phyloP scores from a whole-genome alignment of 441 rosid species.

The Populus trichocarpa region DNA sequence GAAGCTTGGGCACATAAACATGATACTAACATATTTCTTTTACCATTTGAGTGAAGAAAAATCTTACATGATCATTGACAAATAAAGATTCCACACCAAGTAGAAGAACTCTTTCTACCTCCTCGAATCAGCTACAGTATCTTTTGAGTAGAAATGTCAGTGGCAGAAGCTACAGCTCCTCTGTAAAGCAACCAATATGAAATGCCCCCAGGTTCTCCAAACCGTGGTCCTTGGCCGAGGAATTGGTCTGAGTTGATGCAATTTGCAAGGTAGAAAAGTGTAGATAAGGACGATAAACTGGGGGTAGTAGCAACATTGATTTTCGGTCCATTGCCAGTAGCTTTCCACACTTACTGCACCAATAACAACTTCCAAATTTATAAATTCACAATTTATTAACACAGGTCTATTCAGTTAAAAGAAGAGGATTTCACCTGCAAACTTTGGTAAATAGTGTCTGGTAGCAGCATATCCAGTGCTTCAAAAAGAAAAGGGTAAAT shows the following conservation, averaged over 20 bases:
- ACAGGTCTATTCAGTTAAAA: neutral
- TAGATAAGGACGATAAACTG: slow-evolving; percentile 55
- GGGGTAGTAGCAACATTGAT: slow-evolving; percentile 64
- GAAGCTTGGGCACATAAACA: no score
- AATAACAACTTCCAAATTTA: slow-evolving; percentile 3
- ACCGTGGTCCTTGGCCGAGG: slow-evolving; percentile 39
- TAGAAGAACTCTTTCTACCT: neutral
- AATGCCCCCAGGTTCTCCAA: slow-evolving; percentile 42
- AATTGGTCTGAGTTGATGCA: slow-evolving; percentile 19
- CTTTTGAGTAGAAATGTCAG: neutral
- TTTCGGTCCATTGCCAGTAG: slow-evolving; percentile 68
- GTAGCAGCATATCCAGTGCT: slow-evolving; percentile 89
- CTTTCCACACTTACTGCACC: slow-evolving; percentile 69
- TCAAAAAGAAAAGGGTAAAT: slow-evolving; percentile 19
- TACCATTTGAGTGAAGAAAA: neutral
- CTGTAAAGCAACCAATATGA: slow-evolving; percentile 63
- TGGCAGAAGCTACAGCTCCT: slow-evolving; percentile 28
- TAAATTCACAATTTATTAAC: neutral
- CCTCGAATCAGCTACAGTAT: neutral
- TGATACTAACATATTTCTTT: neutral
- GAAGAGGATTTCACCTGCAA: slow-evolving; percentile 50
- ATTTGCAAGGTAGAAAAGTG: slow-evolving; percentile 30
- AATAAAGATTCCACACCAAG: neutral
- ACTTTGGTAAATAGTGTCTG: slow-evolving; percentile 61
- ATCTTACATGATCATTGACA: neutral